Percentiles rank a stretch among this genome's conserved stretches.
Conservation (phyloP, 2,329 filamentous ascomycete species). For the Colletotrichum cordylinicola region DNA sequence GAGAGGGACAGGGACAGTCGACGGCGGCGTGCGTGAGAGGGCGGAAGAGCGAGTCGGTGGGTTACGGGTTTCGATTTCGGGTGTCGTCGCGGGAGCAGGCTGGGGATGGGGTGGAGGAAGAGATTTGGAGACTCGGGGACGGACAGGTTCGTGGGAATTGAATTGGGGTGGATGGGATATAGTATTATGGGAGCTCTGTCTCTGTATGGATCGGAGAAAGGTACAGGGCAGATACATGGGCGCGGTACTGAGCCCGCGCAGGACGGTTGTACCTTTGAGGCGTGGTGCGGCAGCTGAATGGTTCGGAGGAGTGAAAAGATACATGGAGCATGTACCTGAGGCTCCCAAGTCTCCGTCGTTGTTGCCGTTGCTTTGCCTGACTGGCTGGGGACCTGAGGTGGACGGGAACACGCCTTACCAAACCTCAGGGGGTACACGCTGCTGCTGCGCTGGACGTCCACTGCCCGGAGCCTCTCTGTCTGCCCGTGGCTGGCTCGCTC, state of each 20-base stretch:
- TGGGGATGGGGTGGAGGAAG: slow-evolving; percentile 8
- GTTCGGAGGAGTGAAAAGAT: neutral
- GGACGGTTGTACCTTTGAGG: neutral
- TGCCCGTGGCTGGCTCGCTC: neutral
- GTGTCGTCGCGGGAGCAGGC: neutral
- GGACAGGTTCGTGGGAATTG: slow-evolving; percentile 15
- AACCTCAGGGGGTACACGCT: neutral
- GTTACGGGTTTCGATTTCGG: neutral
- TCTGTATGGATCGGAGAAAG: slow-evolving; percentile 3
- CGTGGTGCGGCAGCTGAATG: neutral
- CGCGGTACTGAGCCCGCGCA: neutral
- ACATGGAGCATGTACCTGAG: slow-evolving; percentile 11
- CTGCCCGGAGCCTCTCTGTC: neutral
- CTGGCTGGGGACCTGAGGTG: neutral
- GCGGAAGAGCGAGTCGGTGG: neutral
- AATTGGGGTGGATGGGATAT: slow-evolving; percentile 15
- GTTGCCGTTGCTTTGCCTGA: neutral
- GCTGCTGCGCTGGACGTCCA: neutral
- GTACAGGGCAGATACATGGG: neutral
- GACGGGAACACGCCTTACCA: neutral
- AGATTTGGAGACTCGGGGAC: slow-evolving; percentile 8
- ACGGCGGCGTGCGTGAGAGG: neutral
- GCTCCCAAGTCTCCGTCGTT: neutral
- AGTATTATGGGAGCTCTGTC: slow-evolving; percentile 10
- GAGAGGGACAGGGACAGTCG: neutral